Evolutionary conservation across 2,329 filamentous ascomycete genomes (phyloP), one percentile per base, ranked within the genome.

Genomic region (Talaromyces islandicus): DNA sequence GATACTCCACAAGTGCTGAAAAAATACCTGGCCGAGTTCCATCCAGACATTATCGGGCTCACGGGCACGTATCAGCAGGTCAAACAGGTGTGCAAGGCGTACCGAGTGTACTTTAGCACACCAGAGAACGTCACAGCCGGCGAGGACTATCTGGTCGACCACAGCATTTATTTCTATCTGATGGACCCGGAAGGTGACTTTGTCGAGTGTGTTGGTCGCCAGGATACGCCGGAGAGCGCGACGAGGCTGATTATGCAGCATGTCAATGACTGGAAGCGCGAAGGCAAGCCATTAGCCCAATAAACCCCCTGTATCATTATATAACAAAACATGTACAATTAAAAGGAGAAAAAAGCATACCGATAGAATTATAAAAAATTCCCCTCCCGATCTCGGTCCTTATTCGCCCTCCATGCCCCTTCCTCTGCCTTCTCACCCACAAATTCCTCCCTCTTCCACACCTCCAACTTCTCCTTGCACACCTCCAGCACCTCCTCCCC

Each of bases 171-270:
- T 81, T 99, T 99, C 71, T 99, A 99, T 76, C 79, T 99, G 67
- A 99, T 99, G 94, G 94, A 97, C 74, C 94, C 94, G 0, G 92
- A 97, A 68, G 93, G 93, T 21, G 92, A 99, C 74, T 99, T 99
- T 75, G 93, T 99, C 29, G 95, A 99, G 80, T 95, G 92, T 12
- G 87, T 99, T 70, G 94, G 94, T 19, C 83, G 94, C 64, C 94
- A 99, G 77, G 92, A 97, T 77, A 96, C 91, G 48, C 91, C 93
- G 0, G 88, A 94, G 64, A 85, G 91, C 69, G 94, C 88, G 1
- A 90, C 92, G 7, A 87, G 87, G 76, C 80, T 97, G 60, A 97
- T 99, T 59, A 76, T 88, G 62, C 88, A 89, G 63, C 94, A 99
- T 75, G 88, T 97, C 72, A 88, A 88, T 54, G 88, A 91, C 71